These are phyloP conservation scores for Potentilla sterilis DNA, from an alignment of 306 rosid genomes.

Conservation along the genomic window DNA sequence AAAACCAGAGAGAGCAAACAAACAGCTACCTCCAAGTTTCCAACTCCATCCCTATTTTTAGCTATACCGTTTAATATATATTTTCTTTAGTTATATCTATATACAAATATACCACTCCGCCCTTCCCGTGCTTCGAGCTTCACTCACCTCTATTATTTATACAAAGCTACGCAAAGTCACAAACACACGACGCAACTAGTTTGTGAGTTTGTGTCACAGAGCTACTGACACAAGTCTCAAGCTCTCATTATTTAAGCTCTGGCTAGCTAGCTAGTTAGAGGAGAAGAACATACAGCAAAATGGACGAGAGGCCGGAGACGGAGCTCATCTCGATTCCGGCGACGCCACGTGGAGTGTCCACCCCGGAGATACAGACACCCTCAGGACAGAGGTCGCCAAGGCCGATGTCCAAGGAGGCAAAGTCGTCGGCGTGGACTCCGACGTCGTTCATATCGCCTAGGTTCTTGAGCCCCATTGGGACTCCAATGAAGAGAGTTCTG, in stretches of 20 bases:
- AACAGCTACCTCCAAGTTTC: neutral
- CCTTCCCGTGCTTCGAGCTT: neutral
- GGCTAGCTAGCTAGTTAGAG: neutral
- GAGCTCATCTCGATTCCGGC: slow-evolving; percentile 96
- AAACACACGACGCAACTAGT: neutral
- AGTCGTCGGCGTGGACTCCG: slow-evolving; percentile 95
- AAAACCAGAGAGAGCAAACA: neutral
- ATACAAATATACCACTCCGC: neutral
- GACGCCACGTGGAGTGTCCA: slow-evolving; percentile 77
- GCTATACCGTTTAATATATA: neutral
- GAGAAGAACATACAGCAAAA: neutral
- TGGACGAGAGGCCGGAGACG: slow-evolving; percentile 97
- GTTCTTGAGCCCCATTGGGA: slow-evolving; percentile 94
- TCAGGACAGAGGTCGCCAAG: slow-evolving; percentile 91
- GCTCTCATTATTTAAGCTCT: neutral
- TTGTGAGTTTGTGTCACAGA: neutral
- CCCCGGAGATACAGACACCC: slow-evolving; percentile 90
- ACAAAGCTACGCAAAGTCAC: neutral
- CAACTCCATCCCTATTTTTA: neutral
- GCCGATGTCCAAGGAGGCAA: slow-evolving; percentile 71
- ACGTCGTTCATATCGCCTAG: slow-evolving; percentile 94
- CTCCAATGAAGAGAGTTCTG: slow-evolving; percentile 94
- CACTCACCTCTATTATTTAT: slow-evolving; percentile 6
- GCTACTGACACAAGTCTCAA: neutral
- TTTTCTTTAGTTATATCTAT: no score